Evolutionary conservation across 2,329 filamentous ascomycete species (phyloP), one percentile per base, ranked within the genome.

Genomic region (Verticillium dahliae): DNA sequence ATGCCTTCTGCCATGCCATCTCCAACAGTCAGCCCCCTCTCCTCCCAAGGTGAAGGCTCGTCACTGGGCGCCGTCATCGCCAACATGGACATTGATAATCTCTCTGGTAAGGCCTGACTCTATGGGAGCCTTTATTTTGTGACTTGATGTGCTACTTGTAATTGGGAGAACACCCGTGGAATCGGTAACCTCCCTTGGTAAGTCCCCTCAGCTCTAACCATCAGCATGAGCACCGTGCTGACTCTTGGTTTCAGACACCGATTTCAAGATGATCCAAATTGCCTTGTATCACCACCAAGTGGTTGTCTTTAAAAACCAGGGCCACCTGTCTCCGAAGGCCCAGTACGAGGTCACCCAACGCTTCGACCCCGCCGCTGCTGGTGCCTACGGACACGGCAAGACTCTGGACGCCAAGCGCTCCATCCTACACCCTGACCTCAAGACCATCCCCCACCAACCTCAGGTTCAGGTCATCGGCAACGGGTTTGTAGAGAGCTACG

Each of bases 391-490:
- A 15, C 90, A 92, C 71, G 90, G 89, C 70, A 90, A 89, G 74
- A 90, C 88, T 0, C 78, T 91, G 57, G 89, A 91, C 67, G 77
- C 77, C 33, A 81, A 82, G 71, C 82, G 80, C 58, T 84, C 80
- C 61, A 86, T 93, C 68, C 81, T 93, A 18, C 89, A 92, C 70
- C 90, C 90, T 0, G 90, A 93, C 67, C 80, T 93, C 18, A 92
- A 92, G 77, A 92, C 90, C 0, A 85, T 93, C 52, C 90, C 90
- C 0, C 87, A 91, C 67, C 90, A 93, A 71, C 89, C 90, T 0
- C 89, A 93, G 65, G 74, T 75, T 1, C 90, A 93, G 69, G 86
- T 92, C 60, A 92, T 93, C 63, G 90, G 90, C 50, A 91, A 93
- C 69, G 90, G 90, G 5, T 81, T 83, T 56, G 81, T 93, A 1